Evolutionary conservation across 768 basidiomycete species (phyloP), one percentile per base, ranked within the genome.

Genomic region (Austroboletus eburneus): DNA sequence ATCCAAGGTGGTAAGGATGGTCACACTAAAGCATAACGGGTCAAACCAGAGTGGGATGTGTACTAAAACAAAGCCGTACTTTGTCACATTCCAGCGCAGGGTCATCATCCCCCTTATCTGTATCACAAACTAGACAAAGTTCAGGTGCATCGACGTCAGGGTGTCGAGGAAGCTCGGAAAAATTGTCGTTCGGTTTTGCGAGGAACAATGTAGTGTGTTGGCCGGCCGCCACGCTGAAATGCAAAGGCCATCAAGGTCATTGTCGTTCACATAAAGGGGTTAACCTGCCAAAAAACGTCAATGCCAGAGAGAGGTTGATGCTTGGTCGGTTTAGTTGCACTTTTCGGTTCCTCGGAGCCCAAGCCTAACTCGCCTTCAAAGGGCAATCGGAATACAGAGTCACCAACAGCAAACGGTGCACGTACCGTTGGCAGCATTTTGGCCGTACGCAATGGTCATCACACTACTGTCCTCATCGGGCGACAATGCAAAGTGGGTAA

Each of bases 21-120:
- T 98, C 94, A 61, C 94, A 98, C 88, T 95, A 12, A 27, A 27
- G 27, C 27, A 27, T 27, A 12, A 27, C 12, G 48, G 20, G 45
- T 55, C 35, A 51, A 43, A 45, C 20, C 39, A 27, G 5, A 12
- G 27, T 6, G 27, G 12, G 27, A 12, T 4, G 22, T 42, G 25
- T 22, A 47, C 17, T 18, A 8, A 42, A 20, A 22, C 8, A 43
- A 21, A 35, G 27, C 39, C 61, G 36, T 44, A 87, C 91, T 79
- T 92, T 94, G 63, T 97, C 94, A 57, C 94, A 98, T 59, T 89
- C 92, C 34, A 98, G 70, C 16, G 83, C 83, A 29, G 77, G 72
- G 49, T 81, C 85, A 39, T 85, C 83, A 20, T 85, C 86, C 16
- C 82, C 87, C 21, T 78, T 71, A 43, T 88, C 88, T 54, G 76